A percentile compares a stretch with the other conserved stretches of the same genome.
Conservation (phyloP, 169 alveolate genomes). For the Plasmodium berghei region DNA sequence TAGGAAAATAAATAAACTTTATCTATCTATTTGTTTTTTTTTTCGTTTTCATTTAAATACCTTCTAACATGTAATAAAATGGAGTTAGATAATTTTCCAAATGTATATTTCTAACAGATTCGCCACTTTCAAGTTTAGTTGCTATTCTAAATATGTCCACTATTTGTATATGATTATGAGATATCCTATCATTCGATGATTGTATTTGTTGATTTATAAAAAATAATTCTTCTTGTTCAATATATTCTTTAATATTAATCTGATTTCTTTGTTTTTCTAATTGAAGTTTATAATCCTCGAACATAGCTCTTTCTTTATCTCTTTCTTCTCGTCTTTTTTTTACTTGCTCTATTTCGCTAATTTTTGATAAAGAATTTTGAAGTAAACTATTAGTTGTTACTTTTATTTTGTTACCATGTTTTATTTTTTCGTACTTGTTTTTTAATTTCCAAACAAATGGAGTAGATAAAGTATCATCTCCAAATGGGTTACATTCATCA, state of each 20-base stretch:
- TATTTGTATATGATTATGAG: slow-evolving; percentile 18
- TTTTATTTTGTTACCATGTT: slow-evolving; percentile 39
- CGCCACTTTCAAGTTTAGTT: background rate
- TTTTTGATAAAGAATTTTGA: slow-evolving; percentile 34
- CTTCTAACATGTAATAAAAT: slow-evolving; percentile 31
- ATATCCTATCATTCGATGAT: slow-evolving; percentile 32
- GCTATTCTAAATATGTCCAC: slow-evolving; percentile 30
- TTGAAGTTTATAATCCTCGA: slow-evolving; percentile 73
- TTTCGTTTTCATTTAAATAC: background rate
- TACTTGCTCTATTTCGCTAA: slow-evolving; percentile 80
- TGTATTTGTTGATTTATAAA: slow-evolving; percentile 78
- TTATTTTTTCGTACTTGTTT: slow-evolving; percentile 54
- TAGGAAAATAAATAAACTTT: background rate
- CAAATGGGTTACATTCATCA: slow-evolving; percentile 88
- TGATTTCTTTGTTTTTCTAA: slow-evolving; percentile 77
- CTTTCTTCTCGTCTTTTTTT: slow-evolving; percentile 78
- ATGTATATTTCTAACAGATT: background rate
- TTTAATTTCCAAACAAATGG: slow-evolving; percentile 86
- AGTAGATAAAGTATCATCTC: slow-evolving; percentile 82
- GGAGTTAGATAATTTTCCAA: slow-evolving; percentile 1
- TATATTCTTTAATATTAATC: slow-evolving; percentile 81
- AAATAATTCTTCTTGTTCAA: slow-evolving; percentile 77
- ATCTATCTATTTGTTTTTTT: background rate
- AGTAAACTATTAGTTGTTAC: slow-evolving; percentile 74
- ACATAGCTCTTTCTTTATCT: slow-evolving; percentile 76